Evolutionary conservation across 2,329 filamentous ascomycete genomes (phyloP), one percentile per base, ranked within the genome.

Genomic region (Trichoderma gracile): DNA sequence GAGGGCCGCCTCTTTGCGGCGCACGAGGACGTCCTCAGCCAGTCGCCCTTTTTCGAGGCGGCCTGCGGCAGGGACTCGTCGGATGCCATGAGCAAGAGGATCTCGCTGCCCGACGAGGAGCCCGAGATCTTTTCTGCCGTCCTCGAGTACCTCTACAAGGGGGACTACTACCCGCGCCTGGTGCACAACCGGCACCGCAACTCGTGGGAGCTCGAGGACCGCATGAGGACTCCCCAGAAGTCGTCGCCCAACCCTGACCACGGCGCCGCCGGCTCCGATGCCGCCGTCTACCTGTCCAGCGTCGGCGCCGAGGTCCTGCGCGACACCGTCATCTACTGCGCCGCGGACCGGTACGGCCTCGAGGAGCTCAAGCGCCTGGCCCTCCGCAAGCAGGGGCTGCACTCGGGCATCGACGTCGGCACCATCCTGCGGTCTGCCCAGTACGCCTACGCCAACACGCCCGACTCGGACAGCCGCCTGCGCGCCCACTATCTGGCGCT

Each of bases 61-160:
- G 85, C 87, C 71, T 85, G 92, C 73, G 87, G 86, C 73, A 86
- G 86, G 75, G 86, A 89, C 76, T 90, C 89, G 80, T 85, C 89
- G 78, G 89, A 90, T 75, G 84, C 79, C 81, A 87, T 84, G 88
- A 91, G 82, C 86, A 91, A 86, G 86, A 92, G 86, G 78, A 89
- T 86, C 82, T 90, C 82, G 82, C 90, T 85, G 73, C 82, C 82
- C 69, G 82, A 86, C 73, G 89, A 91, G 84, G 92, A 96, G 82
- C 92, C 93, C 71, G 93, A 96, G 82, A 86, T 96, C 77, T 91
- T 97, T 79, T 96, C 92, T 76, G 93, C 90, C 74, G 84, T 97
- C 73, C 92, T 97, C 81, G 93, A 97, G 82, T 97, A 93, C 78
- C 87, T 97, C 70, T 97, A 97, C 89, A 96, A 96, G 83, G 92